These are phyloP conservation scores for Metschnikowia drakensbergensis DNA, from an alignment of 805 yeast species.

Conservation along the genomic window DNA sequence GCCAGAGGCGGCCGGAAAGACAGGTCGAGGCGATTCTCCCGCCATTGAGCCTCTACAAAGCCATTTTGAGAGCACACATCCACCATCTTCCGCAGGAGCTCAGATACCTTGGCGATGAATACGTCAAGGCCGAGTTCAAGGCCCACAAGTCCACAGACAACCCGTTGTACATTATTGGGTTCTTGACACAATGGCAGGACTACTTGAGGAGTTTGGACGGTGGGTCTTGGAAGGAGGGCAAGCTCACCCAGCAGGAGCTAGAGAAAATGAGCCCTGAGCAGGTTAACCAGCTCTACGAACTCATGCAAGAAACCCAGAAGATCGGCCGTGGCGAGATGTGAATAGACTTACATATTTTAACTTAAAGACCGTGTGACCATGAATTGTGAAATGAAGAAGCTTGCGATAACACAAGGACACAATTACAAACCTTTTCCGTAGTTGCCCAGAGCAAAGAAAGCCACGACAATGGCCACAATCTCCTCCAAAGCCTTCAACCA, in stretches of 20 bases:
- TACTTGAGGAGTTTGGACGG: slow-evolving; percentile 57
- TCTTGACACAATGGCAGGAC: slow-evolving; percentile 92
- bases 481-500: slow-evolving; percentile 79
- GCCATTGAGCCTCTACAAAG: slow-evolving; percentile 73
- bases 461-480: slow-evolving; percentile 68
- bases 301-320: slow-evolving; percentile 67
- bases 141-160: slow-evolving; percentile 79
- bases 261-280: slow-evolving; percentile 90
- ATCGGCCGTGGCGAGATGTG: slow-evolving; percentile 16
- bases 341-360: not conserved
- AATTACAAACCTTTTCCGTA: slow-evolving; percentile 80
- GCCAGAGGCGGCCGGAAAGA: slow-evolving; percentile 42
- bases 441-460: slow-evolving; percentile 73
- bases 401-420: not conserved
- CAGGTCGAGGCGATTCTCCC: slow-evolving; percentile 57
- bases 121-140: slow-evolving; percentile 85
- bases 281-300: slow-evolving; percentile 70
- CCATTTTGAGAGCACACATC: slow-evolving; percentile 76
- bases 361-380: not conserved
- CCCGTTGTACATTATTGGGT: slow-evolving; percentile 92
- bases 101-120: slow-evolving; percentile 80
- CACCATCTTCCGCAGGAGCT: slow-evolving; percentile 61
- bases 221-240: slow-evolving; percentile 39
- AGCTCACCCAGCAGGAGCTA: slow-evolving; percentile 58
- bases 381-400: not conserved